Conservation (phyloP, 169 alveolate species). For the Prorocentrum cordatum region DNA sequence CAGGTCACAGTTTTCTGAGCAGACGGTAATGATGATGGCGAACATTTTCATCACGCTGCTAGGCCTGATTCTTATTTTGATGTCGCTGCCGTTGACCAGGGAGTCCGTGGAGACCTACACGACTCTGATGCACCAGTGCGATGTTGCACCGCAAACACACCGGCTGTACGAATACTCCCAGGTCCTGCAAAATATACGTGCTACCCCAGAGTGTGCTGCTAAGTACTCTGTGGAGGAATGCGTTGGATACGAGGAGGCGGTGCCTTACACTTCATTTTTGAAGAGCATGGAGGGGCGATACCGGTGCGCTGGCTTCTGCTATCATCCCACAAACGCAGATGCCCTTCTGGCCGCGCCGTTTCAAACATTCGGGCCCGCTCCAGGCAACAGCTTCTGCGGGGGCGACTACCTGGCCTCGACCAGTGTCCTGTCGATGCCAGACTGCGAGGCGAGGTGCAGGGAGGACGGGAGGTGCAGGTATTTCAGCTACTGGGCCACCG, state of each 20-base stretch:
- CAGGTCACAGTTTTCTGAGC: background rate
- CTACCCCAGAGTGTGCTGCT: background rate
- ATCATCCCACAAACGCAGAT: too few species aligned
- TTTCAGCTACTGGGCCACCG: too few species aligned
- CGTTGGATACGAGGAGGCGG: background rate
- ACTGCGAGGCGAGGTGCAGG: too few species aligned
- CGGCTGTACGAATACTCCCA: background rate
- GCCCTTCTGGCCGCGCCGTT: too few species aligned
- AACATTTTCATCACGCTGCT: background rate
- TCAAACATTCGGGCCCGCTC: too few species aligned
- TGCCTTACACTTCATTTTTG: background rate
- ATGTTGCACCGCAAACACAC: background rate
- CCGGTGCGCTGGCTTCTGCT: background rate
- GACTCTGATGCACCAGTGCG: background rate
- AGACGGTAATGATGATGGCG: background rate
- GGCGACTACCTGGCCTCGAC: too few species aligned
- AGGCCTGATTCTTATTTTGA: background rate
- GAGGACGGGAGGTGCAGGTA: too few species aligned
- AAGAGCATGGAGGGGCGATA: background rate
- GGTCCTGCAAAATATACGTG: background rate
- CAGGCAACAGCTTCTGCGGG: too few species aligned
- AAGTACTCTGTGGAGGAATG: background rate
- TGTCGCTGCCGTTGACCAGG: background rate
- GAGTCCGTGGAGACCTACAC: background rate
- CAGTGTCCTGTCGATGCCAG: too few species aligned